These are phyloP conservation scores for Pseudotsuga menziesii DNA, from an alignment of 75 land plant species.

Conservation along the genomic window DNA sequence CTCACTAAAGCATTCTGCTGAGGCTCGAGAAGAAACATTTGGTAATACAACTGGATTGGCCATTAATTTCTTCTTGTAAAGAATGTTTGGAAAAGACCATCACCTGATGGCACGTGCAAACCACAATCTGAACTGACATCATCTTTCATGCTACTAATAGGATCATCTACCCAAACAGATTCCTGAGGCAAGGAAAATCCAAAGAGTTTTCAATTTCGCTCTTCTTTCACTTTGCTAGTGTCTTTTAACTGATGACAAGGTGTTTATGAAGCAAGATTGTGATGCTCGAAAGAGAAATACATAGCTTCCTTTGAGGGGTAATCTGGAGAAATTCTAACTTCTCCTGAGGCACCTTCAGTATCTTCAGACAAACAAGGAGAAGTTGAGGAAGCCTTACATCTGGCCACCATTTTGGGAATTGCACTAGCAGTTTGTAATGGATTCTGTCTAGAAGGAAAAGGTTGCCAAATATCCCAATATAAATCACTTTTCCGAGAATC, in stretches of 20 bases:
- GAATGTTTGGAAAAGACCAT: background rate
- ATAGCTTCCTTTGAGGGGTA: background rate
- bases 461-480: constrained; percentile 2
- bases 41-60: too few species aligned
- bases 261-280: background rate
- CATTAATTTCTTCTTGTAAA: too few species aligned
- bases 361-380: constrained; percentile 10
- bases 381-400: background rate
- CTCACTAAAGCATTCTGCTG: too few species aligned
- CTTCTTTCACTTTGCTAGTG: background rate
- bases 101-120: constrained; percentile 4
- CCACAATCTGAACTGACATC: constrained; percentile 8
- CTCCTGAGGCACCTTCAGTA: constrained; percentile 10
- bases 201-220: constrained; percentile 42
- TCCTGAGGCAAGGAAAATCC: constrained; percentile 49
- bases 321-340: constrained; percentile 2
- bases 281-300: background rate
- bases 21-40: too few species aligned
- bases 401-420: background rate
- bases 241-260: background rate
- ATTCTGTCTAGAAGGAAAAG: constrained; percentile 1
- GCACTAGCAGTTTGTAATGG: constrained; percentile 4
- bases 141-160: background rate
- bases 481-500: background rate
- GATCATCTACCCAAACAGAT: background rate